Evolutionary conservation across 2,329 filamentous ascomycete species (phyloP).

Genomic region (Pseudogymnoascus sp.): DNA sequence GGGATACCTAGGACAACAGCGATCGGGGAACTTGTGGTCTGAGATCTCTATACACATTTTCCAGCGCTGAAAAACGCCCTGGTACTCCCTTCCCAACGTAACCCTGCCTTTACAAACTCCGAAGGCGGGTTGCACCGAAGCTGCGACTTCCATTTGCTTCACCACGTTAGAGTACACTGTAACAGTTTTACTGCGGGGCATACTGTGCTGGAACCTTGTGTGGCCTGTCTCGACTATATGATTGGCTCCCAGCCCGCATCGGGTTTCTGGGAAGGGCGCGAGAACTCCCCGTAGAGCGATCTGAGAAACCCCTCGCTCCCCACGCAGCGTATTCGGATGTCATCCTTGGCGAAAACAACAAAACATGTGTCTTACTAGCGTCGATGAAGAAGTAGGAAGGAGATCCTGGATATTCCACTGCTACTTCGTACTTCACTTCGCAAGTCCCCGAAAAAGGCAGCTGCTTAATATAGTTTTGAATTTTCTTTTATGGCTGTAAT

Average conservation of each 20-base stretch:
- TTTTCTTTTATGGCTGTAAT: constrained; percentile 8
- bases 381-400: not conserved
- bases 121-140: not conserved
- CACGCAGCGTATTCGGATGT: constrained; percentile 3
- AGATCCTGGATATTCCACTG: not conserved
- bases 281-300: not conserved
- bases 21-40: not conserved
- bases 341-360: constrained; percentile 4
- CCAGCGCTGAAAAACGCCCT: not conserved
- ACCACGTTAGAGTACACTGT: not conserved
- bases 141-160: not conserved
- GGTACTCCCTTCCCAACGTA: not conserved
- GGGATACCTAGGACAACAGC: not conserved
- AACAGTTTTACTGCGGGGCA: not conserved
- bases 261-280: not conserved
- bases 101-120: not conserved
- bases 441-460: not conserved
- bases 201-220: not conserved
- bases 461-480: constrained; percentile 2
- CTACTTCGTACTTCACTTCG: not conserved
- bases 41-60: not conserved
- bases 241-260: not conserved
- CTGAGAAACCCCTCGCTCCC: not conserved
- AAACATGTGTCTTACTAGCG: not conserved
- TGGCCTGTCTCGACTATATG: not conserved